Conservation (phyloP, 441 rosid genomes). For the Gossypium davidsonii region DNA sequence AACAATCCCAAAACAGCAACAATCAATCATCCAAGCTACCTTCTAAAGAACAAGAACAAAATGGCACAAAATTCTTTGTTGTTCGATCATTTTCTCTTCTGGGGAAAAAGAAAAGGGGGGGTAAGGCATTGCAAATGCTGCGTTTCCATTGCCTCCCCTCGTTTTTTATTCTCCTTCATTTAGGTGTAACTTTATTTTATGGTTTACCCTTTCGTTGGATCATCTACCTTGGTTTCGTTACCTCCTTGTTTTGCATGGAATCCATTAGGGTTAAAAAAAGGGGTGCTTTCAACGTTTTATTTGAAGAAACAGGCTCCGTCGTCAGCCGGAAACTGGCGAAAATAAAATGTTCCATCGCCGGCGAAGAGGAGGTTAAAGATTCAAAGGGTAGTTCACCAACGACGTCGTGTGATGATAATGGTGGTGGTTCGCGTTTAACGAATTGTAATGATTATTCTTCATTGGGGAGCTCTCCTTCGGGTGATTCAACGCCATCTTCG, state of each 20-base stretch:
- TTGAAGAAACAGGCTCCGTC: constrained; percentile 21
- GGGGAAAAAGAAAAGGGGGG: neutral
- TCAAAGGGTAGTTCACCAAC: neutral
- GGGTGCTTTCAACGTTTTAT: constrained; percentile 15
- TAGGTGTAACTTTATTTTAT: constrained; percentile 9
- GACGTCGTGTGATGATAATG: too few species aligned
- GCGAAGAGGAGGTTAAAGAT: neutral
- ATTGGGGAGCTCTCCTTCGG: constrained; percentile 22
- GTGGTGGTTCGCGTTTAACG: too few species aligned
- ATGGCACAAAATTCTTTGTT: neutral
- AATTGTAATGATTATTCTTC: constrained; percentile 13
- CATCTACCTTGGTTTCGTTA: neutral
- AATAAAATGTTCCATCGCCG: constrained; percentile 14
- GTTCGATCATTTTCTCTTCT: neutral
- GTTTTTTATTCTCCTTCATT: neutral
- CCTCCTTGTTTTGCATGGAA: neutral
- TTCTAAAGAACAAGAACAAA: neutral
- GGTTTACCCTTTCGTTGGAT: constrained; percentile 10
- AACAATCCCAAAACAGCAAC: neutral
- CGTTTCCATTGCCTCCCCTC: neutral
- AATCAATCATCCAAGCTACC: neutral
- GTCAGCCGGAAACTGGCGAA: constrained; percentile 24
- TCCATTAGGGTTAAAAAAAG: neutral
- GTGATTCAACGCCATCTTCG: constrained; percentile 31
- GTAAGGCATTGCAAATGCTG: neutral